phyloP scores from a whole-genome alignment of 306 rosid genomes.

The Cucurbita moschata region DNA sequence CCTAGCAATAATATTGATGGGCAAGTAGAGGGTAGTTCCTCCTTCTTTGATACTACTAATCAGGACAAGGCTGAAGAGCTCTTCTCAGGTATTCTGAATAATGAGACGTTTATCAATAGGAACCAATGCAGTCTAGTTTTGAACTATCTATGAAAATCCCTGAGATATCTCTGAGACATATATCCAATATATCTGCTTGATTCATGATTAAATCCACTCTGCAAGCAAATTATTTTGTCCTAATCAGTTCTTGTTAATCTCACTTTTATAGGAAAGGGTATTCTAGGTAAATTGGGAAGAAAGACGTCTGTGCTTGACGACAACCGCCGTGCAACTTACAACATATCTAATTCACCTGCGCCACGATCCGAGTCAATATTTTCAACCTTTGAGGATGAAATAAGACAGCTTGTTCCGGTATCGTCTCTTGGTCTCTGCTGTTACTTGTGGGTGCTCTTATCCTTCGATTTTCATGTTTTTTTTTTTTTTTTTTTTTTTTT shows the following conservation, averaged over 20 bases:
- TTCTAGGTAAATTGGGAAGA: constrained; percentile 60
- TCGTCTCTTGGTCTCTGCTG: constrained; percentile 15
- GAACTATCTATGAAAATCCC: not conserved
- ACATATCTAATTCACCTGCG: constrained; percentile 32
- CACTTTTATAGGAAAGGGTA: constrained; percentile 46
- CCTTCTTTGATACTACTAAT: constrained; percentile 48
- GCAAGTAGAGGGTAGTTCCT: constrained; percentile 46
- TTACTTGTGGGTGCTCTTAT: not conserved
- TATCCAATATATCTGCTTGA: not conserved
- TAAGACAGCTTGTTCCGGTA: constrained; percentile 85
- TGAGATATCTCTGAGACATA: not conserved
- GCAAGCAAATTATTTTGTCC: not conserved
- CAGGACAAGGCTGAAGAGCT: constrained; percentile 66
- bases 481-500: not conserved
- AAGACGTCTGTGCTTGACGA: constrained; percentile 47
- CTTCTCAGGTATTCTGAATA: constrained; percentile 38
- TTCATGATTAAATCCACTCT: not conserved
- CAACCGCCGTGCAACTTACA: constrained; percentile 74
- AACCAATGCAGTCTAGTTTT: not conserved
- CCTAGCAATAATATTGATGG: constrained; percentile 51
- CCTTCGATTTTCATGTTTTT: constrained; percentile 5
- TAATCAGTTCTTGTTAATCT: not conserved
- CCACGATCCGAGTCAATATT: constrained; percentile 61
- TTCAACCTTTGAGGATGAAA: constrained; percentile 70
- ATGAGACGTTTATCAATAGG: not conserved